These are phyloP conservation scores for Penicillium sp. DNA, from an alignment of 2,329 filamentous ascomycete genomes.

Conservation along the genomic window DNA sequence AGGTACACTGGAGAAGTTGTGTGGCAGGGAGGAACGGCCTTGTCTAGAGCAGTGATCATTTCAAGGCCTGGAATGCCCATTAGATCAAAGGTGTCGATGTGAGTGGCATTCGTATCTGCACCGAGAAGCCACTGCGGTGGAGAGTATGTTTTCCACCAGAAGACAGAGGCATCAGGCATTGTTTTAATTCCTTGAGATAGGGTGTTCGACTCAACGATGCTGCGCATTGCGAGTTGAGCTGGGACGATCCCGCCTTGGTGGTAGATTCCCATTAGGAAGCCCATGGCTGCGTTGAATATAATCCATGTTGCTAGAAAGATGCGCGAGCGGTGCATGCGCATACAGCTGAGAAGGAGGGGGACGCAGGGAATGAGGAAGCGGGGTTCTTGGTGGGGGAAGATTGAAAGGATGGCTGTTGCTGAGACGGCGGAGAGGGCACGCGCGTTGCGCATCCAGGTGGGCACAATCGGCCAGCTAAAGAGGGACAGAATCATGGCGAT, in stretches of 20 bases:
- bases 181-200: slow-evolving; percentile 24
- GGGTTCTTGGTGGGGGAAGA: slow-evolving; percentile 53
- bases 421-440: slow-evolving; percentile 45
- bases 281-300: slow-evolving; percentile 49
- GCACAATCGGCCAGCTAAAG: slow-evolving; percentile 41
- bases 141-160: slow-evolving; percentile 58
- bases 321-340: slow-evolving; percentile 41
- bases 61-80: slow-evolving; percentile 48
- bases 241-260: slow-evolving; percentile 55
- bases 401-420: slow-evolving; percentile 44
- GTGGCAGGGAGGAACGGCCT: slow-evolving; percentile 32
- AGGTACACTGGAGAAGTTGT: slow-evolving; percentile 37
- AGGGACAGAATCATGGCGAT: slow-evolving; percentile 51
- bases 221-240: slow-evolving; percentile 47
- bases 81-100: slow-evolving; percentile 46
- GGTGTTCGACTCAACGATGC: slow-evolving; percentile 33
- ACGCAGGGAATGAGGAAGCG: slow-evolving; percentile 53
- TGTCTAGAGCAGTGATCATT: slow-evolving; percentile 40
- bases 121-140: slow-evolving; percentile 53
- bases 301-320: slow-evolving; percentile 47
- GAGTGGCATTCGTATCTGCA: slow-evolving; percentile 27
- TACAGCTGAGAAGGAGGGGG: slow-evolving; percentile 51
- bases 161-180: slow-evolving; percentile 35
- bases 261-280: slow-evolving; percentile 52
- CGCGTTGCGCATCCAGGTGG: slow-evolving; percentile 37